Percentiles rank a stretch among this genome's conserved stretches.
Conservation (phyloP, 306 rosid species). For the Quercus agrifolia region DNA sequence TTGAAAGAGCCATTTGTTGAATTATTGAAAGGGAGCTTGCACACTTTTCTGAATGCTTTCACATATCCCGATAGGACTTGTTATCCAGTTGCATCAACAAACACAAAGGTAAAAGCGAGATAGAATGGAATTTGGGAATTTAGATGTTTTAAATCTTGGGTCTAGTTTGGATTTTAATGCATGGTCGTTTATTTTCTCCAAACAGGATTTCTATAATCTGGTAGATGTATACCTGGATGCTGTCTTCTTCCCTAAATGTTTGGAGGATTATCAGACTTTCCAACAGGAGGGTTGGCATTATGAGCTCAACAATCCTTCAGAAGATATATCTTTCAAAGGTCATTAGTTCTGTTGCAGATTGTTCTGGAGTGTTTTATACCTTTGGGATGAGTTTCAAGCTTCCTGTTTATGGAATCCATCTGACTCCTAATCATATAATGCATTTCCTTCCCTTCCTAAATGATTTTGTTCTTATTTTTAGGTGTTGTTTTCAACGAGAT, state of each 20-base stretch:
- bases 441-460: conserved; percentile 2
- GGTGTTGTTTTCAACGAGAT: conserved; percentile 99
- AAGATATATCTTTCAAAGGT: conserved; percentile 91
- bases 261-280: conserved; percentile 78
- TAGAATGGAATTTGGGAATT: conserved; percentile 1
- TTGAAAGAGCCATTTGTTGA: conserved; percentile 96
- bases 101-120: conserved; percentile 54
- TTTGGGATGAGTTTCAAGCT: neutral
- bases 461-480: conserved; percentile 30
- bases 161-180: conserved; percentile 1
- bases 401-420: neutral
- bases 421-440: neutral
- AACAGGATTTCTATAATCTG: conserved; percentile 89
- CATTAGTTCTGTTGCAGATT: neutral
- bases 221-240: conserved; percentile 98
- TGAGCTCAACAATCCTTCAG: conserved; percentile 89
- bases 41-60: conserved; percentile 92
- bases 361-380: neutral
- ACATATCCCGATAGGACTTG: conserved; percentile 98
- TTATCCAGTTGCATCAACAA: conserved; percentile 96
- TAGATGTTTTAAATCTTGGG: neutral
- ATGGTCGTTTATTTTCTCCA: conserved; percentile 4
- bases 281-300: conserved; percentile 99
- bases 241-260: conserved; percentile 92
- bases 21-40: conserved; percentile 81